These are phyloP conservation scores for Penicillium cataractarum DNA, from an alignment of 495 filamentous ascomycete genomes.

Conservation along the genomic window DNA sequence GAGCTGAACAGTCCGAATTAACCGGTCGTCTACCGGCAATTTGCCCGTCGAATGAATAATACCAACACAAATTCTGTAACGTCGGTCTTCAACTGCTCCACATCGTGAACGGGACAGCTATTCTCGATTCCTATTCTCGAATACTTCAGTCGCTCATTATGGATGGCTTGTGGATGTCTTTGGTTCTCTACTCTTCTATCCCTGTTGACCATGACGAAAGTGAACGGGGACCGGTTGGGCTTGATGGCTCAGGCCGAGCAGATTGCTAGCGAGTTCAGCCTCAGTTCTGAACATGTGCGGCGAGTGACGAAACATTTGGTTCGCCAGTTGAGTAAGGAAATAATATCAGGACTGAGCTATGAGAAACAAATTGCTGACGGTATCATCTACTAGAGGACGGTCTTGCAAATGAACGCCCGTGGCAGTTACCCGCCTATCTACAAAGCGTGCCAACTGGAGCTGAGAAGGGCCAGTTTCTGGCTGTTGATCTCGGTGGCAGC, in stretches of 20 bases:
- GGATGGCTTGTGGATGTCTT: slow-evolving; percentile 3
- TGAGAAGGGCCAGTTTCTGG: slow-evolving; percentile 62
- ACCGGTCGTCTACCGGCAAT: slow-evolving; percentile 2
- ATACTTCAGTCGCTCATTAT: slow-evolving; percentile 5
- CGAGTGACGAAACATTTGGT: slow-evolving; percentile 5
- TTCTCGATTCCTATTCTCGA: background rate
- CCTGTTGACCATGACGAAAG: background rate
- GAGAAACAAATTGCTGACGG: slow-evolving; percentile 1
- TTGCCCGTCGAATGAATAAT: background rate
- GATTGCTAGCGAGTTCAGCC: background rate
- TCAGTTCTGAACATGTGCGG: background rate
- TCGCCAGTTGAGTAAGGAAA: background rate
- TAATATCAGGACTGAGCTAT: background rate
- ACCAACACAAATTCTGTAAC: slow-evolving; percentile 4
- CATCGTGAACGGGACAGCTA: background rate
- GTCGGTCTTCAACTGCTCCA: slow-evolving; percentile 2
- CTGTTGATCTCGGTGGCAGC: slow-evolving; percentile 71
- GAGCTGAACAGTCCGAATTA: background rate
- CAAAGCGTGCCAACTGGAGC: slow-evolving; percentile 53
- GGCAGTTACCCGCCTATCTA: slow-evolving; percentile 10
- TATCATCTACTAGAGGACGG: background rate
- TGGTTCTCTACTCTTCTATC: background rate
- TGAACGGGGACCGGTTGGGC: background rate
- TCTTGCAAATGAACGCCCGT: slow-evolving; percentile 6
- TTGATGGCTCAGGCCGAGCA: slow-evolving; percentile 1